Evolutionary conservation across 192 early-diverging fungal genomes (phyloP).

Genomic region (Coemansia sp.): DNA sequence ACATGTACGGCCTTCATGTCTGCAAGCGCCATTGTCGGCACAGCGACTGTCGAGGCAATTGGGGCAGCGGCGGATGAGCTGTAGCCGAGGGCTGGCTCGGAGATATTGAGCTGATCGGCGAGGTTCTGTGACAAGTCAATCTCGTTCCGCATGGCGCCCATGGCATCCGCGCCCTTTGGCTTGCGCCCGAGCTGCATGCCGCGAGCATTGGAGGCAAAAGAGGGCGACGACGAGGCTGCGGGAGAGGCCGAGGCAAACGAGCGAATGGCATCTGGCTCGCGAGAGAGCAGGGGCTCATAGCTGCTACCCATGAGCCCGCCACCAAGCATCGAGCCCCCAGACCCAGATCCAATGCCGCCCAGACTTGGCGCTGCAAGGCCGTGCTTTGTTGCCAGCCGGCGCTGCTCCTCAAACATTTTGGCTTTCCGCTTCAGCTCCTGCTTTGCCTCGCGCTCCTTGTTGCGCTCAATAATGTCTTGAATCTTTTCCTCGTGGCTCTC

Average conservation of each 20-base stretch:
- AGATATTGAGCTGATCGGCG: slow-evolving; percentile 26
- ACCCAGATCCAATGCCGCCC: slow-evolving; percentile 60
- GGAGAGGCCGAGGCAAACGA: slow-evolving; percentile 28
- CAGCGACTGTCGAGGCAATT: slow-evolving; percentile 3
- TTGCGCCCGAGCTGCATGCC: slow-evolving; percentile 98
- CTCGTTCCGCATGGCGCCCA: slow-evolving; percentile 86
- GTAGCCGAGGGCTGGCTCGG: slow-evolving; percentile 8
- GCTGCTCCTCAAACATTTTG: slow-evolving; percentile 89
- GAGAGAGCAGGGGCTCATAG: slow-evolving; percentile 49
- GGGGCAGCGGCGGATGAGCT: background rate
- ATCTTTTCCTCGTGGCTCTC: slow-evolving; percentile 98
- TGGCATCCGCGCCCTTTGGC: slow-evolving; percentile 73
- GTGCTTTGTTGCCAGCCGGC: slow-evolving; percentile 72
- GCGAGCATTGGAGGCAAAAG: slow-evolving; percentile 59
- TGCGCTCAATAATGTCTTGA: slow-evolving; percentile 92
- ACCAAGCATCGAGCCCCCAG: slow-evolving; percentile 59
- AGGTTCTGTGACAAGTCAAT: slow-evolving; percentile 67
- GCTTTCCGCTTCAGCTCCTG: slow-evolving; percentile 94
- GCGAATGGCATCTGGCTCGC: slow-evolving; percentile 40
- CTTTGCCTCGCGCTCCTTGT: slow-evolving; percentile 97
- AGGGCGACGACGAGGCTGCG: slow-evolving; percentile 17
- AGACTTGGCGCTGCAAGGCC: slow-evolving; percentile 39
- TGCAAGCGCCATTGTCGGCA: slow-evolving; percentile 29
- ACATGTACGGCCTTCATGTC: slow-evolving; percentile 82
- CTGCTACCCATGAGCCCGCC: slow-evolving; percentile 56